phyloP scores from a whole-genome alignment of 2,329 filamentous ascomycete species.

The Fusarium citri region DNA sequence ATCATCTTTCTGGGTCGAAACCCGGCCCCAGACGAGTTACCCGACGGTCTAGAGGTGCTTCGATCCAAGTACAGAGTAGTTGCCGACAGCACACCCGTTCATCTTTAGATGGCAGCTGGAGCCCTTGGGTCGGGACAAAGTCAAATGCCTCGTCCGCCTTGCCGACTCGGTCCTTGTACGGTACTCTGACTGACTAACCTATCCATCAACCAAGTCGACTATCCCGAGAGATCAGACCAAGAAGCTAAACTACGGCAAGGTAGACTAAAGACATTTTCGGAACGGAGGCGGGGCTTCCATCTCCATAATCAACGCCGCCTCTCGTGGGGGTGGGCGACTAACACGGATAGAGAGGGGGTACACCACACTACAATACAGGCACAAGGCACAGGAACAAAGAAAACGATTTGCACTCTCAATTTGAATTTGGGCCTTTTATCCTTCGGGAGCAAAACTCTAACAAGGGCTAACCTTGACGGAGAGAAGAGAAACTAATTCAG shows the following conservation, averaged over 20 bases:
- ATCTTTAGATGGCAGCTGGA: constrained; percentile 7
- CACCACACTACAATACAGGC: constrained; percentile 8
- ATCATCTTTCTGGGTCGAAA: constrained; percentile 10
- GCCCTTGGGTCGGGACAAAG: constrained; percentile 22
- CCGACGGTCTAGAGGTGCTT: constrained; percentile 10
- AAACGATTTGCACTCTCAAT: constrained; percentile 18
- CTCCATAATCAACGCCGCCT: constrained; percentile 28
- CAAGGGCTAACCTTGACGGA: background rate
- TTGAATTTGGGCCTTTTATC: constrained; percentile 3
- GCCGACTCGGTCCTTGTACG: constrained; percentile 20
- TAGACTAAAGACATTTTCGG: constrained; percentile 25
- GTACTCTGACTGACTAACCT: background rate
- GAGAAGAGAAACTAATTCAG: background rate
- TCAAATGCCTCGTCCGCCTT: constrained; percentile 39
- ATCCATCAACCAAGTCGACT: constrained; percentile 2
- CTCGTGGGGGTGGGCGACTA: constrained; percentile 25
- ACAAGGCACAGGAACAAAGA: constrained; percentile 29
- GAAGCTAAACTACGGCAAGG: constrained; percentile 3
- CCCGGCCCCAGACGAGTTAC: constrained; percentile 14
- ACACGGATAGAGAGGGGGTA: constrained; percentile 14
- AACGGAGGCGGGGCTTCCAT: constrained; percentile 23
- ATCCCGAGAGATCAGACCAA: constrained; percentile 14
- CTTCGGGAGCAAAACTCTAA: constrained; percentile 8
- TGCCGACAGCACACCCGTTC: constrained; percentile 15
- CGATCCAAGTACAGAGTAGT: constrained; percentile 3